These are phyloP conservation scores for Kwoniella bestiolae DNA, from an alignment of 768 basidiomycete species.

Conservation along the genomic window DNA sequence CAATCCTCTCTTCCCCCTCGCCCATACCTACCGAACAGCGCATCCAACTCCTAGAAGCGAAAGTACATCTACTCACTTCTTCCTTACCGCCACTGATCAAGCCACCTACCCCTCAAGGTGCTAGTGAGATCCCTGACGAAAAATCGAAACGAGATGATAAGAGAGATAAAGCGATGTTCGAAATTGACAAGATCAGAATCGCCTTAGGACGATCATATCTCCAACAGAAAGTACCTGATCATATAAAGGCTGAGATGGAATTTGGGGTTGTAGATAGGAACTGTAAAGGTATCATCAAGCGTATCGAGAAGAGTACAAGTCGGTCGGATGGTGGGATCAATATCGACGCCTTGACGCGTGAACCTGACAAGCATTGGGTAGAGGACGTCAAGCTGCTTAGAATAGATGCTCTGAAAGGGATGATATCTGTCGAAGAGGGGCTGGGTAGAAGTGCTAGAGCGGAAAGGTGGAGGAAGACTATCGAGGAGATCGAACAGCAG, in stretches of 20 bases:
- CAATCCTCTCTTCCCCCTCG: conserved; percentile 17
- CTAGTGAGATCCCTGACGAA: too few species aligned
- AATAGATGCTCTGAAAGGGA: conserved; percentile 20
- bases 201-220: conserved; percentile 25
- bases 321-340: background rate
- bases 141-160: background rate
- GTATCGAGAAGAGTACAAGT: background rate
- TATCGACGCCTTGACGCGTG: background rate
- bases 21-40: conserved; percentile 13
- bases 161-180: background rate
- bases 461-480: conserved; percentile 26
- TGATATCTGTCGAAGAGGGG: conserved; percentile 33
- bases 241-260: conserved; percentile 23
- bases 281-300: conserved; percentile 15
- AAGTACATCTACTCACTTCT: conserved; percentile 36
- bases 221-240: conserved; percentile 13
- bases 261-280: conserved; percentile 22
- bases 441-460: conserved; percentile 29
- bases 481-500: conserved; percentile 10
- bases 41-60: conserved; percentile 37
- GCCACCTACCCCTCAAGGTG: background rate
- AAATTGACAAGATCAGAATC: conserved; percentile 20
- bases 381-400: conserved; percentile 14
- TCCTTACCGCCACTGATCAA: conserved; percentile 8
- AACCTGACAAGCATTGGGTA: background rate